Evolutionary conservation across 495 filamentous ascomycete genomes (phyloP).

Genomic region (Emericellopsis terricola): DNA sequence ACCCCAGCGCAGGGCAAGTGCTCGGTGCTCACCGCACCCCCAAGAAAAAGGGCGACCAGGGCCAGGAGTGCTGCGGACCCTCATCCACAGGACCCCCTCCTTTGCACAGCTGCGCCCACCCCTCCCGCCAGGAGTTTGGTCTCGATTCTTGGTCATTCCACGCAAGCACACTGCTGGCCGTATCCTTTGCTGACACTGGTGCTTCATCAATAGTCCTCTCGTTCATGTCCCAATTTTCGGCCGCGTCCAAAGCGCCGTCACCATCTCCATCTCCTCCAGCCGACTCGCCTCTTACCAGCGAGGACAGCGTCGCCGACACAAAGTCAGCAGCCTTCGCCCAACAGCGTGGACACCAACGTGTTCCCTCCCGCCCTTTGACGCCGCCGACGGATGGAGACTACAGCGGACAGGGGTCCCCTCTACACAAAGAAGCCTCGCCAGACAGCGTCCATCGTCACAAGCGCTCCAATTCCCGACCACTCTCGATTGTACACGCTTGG

Average conservation of each 20-base stretch:
- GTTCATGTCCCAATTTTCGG: slow-evolving; percentile 40
- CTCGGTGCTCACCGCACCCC: too few relatives aligned
- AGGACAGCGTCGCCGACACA: slow-evolving; percentile 7
- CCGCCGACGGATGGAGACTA: slow-evolving; percentile 1
- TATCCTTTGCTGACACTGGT: too few relatives aligned
- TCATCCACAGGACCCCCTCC: too few relatives aligned
- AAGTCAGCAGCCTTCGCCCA: slow-evolving; percentile 3
- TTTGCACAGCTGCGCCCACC: too few relatives aligned
- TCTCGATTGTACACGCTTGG: slow-evolving; percentile 58
- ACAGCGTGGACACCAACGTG: background rate
- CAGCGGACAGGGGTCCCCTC: background rate
- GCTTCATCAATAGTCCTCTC: slow-evolving; percentile 31
- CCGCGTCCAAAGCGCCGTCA: slow-evolving; percentile 4
- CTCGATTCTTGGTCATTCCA: too few relatives aligned
- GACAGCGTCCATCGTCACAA: background rate
- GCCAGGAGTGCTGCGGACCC: too few relatives aligned
- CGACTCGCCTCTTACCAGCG: slow-evolving; percentile 5
- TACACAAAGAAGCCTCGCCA: background rate
- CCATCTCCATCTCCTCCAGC: slow-evolving; percentile 4
- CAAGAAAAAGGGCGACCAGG: too few relatives aligned
- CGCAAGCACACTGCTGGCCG: too few relatives aligned
- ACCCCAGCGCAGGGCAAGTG: too few relatives aligned
- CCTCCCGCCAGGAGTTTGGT: too few relatives aligned
- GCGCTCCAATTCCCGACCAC: slow-evolving; percentile 11
- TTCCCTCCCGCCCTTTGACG: background rate